phyloP scores from a whole-genome alignment of 2,329 filamentous ascomycete genomes.

The Diaporthe nobilis region DNA sequence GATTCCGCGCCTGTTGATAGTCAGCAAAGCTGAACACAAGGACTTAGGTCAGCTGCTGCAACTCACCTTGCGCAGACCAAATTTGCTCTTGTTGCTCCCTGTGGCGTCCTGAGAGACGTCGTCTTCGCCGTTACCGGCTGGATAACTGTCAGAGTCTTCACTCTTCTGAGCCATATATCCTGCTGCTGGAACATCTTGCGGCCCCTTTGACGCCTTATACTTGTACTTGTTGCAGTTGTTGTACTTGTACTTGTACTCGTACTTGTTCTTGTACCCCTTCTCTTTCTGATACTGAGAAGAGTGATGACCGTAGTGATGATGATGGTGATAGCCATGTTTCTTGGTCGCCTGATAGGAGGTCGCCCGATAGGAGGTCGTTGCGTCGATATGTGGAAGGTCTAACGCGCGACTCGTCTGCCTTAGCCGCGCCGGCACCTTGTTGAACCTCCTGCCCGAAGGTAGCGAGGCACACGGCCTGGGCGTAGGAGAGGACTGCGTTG shows the following conservation, averaged over 20 bases:
- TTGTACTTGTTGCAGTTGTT: conserved; percentile 31
- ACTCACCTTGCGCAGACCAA: conserved; percentile 33
- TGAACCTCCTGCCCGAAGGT: conserved; percentile 46
- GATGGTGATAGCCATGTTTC: conserved; percentile 47
- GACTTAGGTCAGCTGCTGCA: background rate
- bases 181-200: background rate
- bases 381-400: conserved; percentile 60
- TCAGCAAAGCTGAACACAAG: conserved; percentile 44
- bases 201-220: background rate
- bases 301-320: conserved; percentile 36
- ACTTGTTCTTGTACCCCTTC: conserved; percentile 46
- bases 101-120: background rate
- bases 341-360: conserved; percentile 39
- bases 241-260: conserved; percentile 45
- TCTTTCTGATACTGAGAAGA: conserved; percentile 32
- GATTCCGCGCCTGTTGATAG: conserved; percentile 48
- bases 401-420: conserved; percentile 63
- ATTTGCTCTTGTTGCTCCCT: background rate
- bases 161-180: background rate
- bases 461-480: conserved; percentile 57
- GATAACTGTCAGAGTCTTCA: background rate
- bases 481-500: conserved; percentile 59
- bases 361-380: conserved; percentile 44
- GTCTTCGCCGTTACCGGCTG: background rate
- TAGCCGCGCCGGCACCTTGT: conserved; percentile 51